Evolutionary conservation across 2,329 filamentous ascomycete species (phyloP), one percentile per base, ranked within the genome.

Genomic region (Dothidotthia symphoricarpi): DNA sequence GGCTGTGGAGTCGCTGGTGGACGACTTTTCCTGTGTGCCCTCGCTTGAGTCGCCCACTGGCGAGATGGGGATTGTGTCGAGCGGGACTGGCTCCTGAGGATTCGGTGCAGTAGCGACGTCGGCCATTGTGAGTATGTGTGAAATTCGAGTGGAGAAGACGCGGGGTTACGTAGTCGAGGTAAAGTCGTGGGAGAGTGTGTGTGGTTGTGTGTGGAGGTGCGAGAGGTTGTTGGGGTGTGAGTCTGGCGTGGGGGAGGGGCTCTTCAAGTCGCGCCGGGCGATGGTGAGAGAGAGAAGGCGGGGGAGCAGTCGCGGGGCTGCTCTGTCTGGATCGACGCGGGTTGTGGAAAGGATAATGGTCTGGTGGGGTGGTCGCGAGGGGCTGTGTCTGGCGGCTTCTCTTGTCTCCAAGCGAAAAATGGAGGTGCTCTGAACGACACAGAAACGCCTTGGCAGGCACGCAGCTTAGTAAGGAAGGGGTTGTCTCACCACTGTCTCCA

Each of bases 1-100:
- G 47, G 57, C 52, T 43, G 59, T 54, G 25, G 49, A 70, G 50
- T 74, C 72, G 36, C 68, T 69, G 36, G 60, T 53, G 38, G 61
- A 57, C 24, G 66, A 61, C 31, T 64, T 63, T 35, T 75, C 54
- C 35, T 55, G 45, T 41, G 47, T 41, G 45, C 74, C 37, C 64
- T 39, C 52, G 31, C 68, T 61, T 49, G 71, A 68, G 38, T 75
- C 64, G 47, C 68, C 64, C 27, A 71, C 66, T 28, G 75, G 75
- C 14, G 75, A 77, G 63, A 78, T 73, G 36, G 75, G 75, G 36
- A 78, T 78, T 29, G 75, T 75, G 61, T 76, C 73, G 40, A 78
- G 70, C 34, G 73, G 73, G 26, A 78, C 75, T 43, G 73, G 75
- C 49, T 72, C 69, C 45, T 68, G 59, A n/a, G 62, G 54, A 38